These are phyloP conservation scores for Wickerhamiella azyma DNA, from an alignment of 805 yeast genomes.

Conservation along the genomic window DNA sequence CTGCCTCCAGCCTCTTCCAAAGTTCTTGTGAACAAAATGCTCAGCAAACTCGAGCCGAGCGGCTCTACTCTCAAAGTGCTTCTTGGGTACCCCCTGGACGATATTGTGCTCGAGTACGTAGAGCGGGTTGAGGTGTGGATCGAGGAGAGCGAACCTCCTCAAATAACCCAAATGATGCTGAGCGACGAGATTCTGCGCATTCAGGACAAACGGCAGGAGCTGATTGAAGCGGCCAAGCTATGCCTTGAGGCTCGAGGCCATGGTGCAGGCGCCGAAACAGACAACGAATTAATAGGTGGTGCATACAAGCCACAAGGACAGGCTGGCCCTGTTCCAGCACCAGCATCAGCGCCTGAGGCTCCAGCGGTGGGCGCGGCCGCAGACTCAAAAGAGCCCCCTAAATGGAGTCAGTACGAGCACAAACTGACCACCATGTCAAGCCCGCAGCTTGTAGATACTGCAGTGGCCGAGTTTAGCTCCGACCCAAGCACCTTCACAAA, in stretches of 20 bases:
- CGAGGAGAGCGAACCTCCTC: background rate
- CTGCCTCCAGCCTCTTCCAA: background rate
- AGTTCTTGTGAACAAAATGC: background rate
- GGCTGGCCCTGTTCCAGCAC: background rate
- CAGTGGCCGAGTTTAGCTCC: background rate
- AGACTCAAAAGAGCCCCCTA: background rate
- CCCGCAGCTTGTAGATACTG: background rate
- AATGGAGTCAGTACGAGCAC: constrained; percentile 5
- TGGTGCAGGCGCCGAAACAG: too few species aligned
- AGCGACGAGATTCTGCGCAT: background rate
- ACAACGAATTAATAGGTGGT: too few species aligned
- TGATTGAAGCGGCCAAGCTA: background rate
- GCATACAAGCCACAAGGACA: too few species aligned
- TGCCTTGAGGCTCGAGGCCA: background rate
- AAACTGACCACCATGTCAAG: background rate
- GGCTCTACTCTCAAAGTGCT: background rate
- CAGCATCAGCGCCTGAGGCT: background rate
- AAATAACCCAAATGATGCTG: background rate
- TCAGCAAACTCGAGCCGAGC: background rate
- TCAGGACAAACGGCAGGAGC: background rate
- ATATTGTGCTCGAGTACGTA: background rate
- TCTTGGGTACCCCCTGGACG: background rate
- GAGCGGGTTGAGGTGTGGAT: background rate
- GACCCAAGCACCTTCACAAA: background rate
- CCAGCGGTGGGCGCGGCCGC: background rate